A percentile compares a stretch with the other conserved stretches of the same genome.
phyloP scores from a whole-genome alignment of 2,329 filamentous ascomycete species.

The Sporothrix curviconia region DNA sequence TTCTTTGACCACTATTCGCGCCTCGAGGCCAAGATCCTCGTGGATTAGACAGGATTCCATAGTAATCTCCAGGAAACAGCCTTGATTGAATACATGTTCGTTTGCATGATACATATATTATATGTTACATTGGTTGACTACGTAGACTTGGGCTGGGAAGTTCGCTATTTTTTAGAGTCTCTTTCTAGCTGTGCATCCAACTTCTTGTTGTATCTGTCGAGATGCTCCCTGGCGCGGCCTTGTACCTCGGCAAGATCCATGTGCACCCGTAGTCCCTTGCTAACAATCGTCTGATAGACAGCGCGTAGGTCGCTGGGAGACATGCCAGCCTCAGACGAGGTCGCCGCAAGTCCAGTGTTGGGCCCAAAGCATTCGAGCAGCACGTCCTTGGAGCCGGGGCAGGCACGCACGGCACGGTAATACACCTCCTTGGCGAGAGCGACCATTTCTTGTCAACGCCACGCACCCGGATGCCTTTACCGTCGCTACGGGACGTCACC shows the following conservation, averaged over 20 bases:
- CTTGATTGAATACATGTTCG: background rate
- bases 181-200: too few species aligned
- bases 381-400: constrained; percentile 44
- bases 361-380: constrained; percentile 44
- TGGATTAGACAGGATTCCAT: constrained; percentile 54
- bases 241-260: constrained; percentile 18
- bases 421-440: constrained; percentile 39
- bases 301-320: constrained; percentile 42
- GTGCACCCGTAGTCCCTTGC: constrained; percentile 20
- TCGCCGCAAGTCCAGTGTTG: constrained; percentile 7
- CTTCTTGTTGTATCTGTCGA: too few species aligned
- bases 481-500: constrained; percentile 28
- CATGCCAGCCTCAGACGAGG: constrained; percentile 37
- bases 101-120: background rate
- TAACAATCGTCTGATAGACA: constrained; percentile 26
- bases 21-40: constrained; percentile 73
- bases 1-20: constrained; percentile 84
- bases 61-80: too few species aligned
- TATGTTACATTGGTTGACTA: too few species aligned
- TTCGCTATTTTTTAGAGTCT: too few species aligned
- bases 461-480: constrained; percentile 19
- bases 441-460: constrained; percentile 12
- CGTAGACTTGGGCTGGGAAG: too few species aligned
- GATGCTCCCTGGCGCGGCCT: constrained; percentile 5
- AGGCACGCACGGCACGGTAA: constrained; percentile 40